Base-by-base conservation (phyloP, 495 filamentous ascomycete species). In the Penicillium herquei region DNA sequence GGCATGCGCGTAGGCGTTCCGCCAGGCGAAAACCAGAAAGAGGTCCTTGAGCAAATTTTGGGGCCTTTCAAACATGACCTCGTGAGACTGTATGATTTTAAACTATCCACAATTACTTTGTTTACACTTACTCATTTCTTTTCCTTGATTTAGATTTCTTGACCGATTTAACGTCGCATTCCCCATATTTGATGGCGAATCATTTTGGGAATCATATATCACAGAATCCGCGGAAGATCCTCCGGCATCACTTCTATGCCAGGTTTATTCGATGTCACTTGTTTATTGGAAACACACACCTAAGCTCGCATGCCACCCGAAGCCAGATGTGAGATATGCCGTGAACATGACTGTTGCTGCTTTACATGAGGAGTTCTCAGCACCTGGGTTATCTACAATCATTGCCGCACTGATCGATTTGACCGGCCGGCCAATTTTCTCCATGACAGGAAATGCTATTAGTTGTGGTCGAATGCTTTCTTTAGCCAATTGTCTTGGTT, bases 41-140 rank as follows among this genome's bases (percentile, higher is more conserved):
- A 82, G 51, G 77, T 82, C 32, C 59, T 83, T 35, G 78, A 81
- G 56, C 78, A 83, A 57, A 75, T 83, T 9, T 61, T 83, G 4
- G 80, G 77, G 10, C 78, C 78, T 13, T 78, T 78, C 49, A 75
- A 71, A 55, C 66, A 76, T 43, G 79, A 81, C 49, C 64, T 83
- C 44, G 73, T 83, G 41, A 71, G 67, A 62, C 62, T 82, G 73
- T 81, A 72, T 51, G 78, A 26, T 1, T 26, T 41, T 26, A 4
- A 6, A 21, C 7, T 8, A 2, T 17, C 2, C 5, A 7, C 3
- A 3, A 8, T 30, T 10, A 16, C 31, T 44, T 37, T 41, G 9
- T 14, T 39, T 18, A 13, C 41, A 10, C 11, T 13, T 13, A 2
- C 62, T 67, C 26, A 67, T 45, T 40, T 12, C 17, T 13, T 16